Evolutionary conservation across 2,329 filamentous ascomycete species (phyloP), one percentile per base, ranked within the genome.

Genomic region (Colletotrichum abscissum): DNA sequence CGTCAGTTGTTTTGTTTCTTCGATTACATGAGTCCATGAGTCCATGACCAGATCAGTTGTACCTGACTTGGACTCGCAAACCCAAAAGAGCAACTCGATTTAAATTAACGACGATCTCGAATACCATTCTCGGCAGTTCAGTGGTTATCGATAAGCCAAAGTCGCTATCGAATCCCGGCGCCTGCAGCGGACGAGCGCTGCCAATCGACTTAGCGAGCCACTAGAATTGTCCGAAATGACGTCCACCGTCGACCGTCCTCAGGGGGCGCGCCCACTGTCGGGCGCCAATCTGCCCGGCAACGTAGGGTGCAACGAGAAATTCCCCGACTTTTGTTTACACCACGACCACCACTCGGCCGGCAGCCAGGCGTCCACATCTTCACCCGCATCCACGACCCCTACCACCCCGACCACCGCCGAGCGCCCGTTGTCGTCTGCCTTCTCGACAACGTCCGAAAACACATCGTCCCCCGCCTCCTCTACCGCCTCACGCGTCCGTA

Each of bases 321-420:
- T 83, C 81, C 81, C 82, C 77, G 80, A 81, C 78, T 82, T 83
- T 82, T 86, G 84, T 86, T 86, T 86, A 86, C 82, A 81, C 55
- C 63, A 35, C 33, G 33, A 69, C 65, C 72, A 69, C 65, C 73
- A 67, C 72, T 75, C 67, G 63, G 70, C 68, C 76, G 75, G 69
- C 57, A 68, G 75, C 72, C 72, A 66, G 63, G 72, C 72, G 33
- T 74, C 73, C 72, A 74, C 72, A 66, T 62, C 78, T 76, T 73
- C 73, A 70, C 65, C 79, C 77, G 59, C 76, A 77, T 64, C 79
- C 78, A 69, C 77, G 76, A 75, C 76, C 73, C 78, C 78, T 55
- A 76, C 78, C 74, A 75, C 79, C 67, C 73, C 74, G 67, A 75
- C 73, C 73, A 75, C 69, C 69, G 79, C 76, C 74, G 78, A 74